Evolutionary conservation across 129 eudicot genomes (phyloP).

Genomic region (Daucus carota): DNA sequence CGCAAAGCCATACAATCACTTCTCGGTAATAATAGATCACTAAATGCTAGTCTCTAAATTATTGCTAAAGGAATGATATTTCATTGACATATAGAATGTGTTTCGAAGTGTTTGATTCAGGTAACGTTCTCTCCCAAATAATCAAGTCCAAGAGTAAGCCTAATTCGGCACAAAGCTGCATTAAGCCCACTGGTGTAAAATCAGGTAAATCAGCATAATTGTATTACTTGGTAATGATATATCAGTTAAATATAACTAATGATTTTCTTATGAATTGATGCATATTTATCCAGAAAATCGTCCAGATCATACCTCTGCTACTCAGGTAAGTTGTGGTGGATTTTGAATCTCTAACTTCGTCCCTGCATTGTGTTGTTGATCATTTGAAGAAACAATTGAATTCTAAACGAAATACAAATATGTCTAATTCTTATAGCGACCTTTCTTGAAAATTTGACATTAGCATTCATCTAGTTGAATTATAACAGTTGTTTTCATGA

Average conservation of each 20-base stretch:
- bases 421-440: neutral
- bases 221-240: neutral
- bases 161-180: neutral
- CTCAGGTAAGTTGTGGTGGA: neutral
- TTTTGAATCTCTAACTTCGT: neutral
- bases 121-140: slow-evolving; percentile 13
- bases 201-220: slow-evolving; percentile 10
- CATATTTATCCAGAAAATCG: neutral
- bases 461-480: neutral
- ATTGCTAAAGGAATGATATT: neutral
- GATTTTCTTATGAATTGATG: neutral
- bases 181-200: neutral
- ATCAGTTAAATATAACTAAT: neutral
- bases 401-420: neutral
- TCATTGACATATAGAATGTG: neutral
- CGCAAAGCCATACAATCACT: slow-evolving; percentile 21
- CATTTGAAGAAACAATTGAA: neutral
- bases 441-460: neutral
- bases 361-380: neutral
- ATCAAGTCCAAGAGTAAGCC: slow-evolving; percentile 19
- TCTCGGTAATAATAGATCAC: slow-evolving; percentile 12
- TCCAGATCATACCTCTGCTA: neutral
- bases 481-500: neutral
- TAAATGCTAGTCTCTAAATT: neutral
- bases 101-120: slow-evolving; percentile 15